Evolutionary conservation across 169 alveolate species (phyloP), one percentile per base, ranked within the genome.

Genomic region (Fabrea salina): DNA sequence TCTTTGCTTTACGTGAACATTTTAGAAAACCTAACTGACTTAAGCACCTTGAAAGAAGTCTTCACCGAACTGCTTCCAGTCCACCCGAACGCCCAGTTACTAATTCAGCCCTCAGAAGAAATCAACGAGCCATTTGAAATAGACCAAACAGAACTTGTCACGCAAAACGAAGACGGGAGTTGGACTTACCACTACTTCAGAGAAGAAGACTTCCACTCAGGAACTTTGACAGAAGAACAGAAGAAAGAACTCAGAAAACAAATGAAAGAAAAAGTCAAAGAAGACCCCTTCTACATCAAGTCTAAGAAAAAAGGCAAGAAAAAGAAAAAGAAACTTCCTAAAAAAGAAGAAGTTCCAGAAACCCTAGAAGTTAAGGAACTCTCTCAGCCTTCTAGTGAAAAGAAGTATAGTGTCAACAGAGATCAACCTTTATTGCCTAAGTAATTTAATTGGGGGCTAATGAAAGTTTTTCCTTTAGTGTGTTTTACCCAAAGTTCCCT

Each of bases 351-450:
- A 61, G 30, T 5, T 8, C 39, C 11, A 19, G 74, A 61, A 33
- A 30, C 7, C 8, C 25, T 30, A 13, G 8, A 61, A 61, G 56
- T 7, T 8, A 30, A 6, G 7, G 53, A 8, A 11, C 22, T 43
- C 8, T 16, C 11, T 11, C 22, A 40, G 33, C 78, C 78, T 8
- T 19, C 19, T 13, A 32, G 50, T 41, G 66, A 13, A 8, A 68
- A 68, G 67, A 68, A 68, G 30, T 68, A 68, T 30, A 68, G 30
- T 7, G 78, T 68, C 11, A 68, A 40, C 19, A 68, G 67, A 68
- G 61, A 11, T 61, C 54, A 61, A 16, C 54, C 74, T 61, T 37
- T 61, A 32, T 7, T 61, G 6, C 74, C 74, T 27, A 6, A 11
- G 25, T 54, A 54, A 19, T 11, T n/a, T 54, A 54, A 54, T 54